Percentiles rank a stretch among this genome's conserved stretches.
phyloP scores from a whole-genome alignment of 1,284 basidiomycete species.

The Amylostereum chailletii region DNA sequence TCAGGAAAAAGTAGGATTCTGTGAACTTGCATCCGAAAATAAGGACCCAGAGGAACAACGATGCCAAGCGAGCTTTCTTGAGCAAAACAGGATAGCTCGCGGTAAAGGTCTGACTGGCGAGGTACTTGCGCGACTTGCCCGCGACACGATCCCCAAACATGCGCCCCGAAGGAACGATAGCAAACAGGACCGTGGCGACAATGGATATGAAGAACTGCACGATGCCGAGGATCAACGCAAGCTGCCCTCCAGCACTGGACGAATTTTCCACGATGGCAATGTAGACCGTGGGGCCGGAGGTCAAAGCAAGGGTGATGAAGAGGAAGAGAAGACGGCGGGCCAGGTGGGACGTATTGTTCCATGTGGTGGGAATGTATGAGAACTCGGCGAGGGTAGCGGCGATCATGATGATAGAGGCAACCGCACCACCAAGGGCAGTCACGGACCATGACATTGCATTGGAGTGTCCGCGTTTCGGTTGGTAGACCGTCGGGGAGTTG shows the following conservation, averaged over 20 bases:
- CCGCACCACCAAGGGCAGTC: constrained; percentile 83
- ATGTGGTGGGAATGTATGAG: constrained; percentile 91
- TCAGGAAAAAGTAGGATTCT: constrained; percentile 95
- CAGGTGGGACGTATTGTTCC: constrained; percentile 95
- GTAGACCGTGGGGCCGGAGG: constrained; percentile 86
- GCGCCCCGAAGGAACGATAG: constrained; percentile 83
- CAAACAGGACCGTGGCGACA: constrained; percentile 73
- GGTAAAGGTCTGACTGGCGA: constrained; percentile 93
- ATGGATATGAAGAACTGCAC: constrained; percentile 90
- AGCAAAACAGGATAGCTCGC: constrained; percentile 79
- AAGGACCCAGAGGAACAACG: constrained; percentile 76
- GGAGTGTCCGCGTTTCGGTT: constrained; percentile 35
- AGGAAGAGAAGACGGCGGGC: constrained; percentile 83
- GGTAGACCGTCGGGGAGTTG: constrained; percentile 86
- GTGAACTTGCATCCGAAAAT: constrained; percentile 91
- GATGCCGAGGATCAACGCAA: constrained; percentile 82
- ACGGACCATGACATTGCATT: constrained; percentile 82
- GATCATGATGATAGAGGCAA: constrained; percentile 90
- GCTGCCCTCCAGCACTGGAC: constrained; percentile 48
- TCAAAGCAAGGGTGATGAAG: constrained; percentile 74
- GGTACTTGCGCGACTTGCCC: constrained; percentile 88
- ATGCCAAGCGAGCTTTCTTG: constrained; percentile 56
- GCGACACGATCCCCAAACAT: constrained; percentile 95
- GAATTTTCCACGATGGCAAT: constrained; percentile 63
- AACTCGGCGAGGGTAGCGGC: constrained; percentile 88